Evolutionary conservation across 2,329 filamentous ascomycete species (phyloP).

Genomic region (Colletotrichum paranaense): DNA sequence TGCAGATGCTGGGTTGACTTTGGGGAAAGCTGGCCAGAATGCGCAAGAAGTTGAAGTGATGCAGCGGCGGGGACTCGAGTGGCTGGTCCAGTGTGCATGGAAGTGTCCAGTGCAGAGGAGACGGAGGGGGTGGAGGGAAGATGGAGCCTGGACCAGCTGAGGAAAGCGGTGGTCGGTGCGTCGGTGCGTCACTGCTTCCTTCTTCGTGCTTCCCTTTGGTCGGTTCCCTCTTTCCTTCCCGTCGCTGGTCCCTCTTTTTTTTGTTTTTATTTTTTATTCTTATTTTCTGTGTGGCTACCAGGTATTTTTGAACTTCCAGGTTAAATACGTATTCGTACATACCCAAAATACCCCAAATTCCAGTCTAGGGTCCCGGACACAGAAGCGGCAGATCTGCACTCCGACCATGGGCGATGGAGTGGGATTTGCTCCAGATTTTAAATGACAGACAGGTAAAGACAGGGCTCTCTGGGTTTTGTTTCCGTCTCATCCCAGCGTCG

Average conservation of each 20-base stretch:
- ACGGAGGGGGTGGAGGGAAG: slow-evolving; percentile 23
- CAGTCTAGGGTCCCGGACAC: slow-evolving; percentile 22
- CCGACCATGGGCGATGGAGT: not conserved
- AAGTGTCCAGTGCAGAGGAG: not conserved
- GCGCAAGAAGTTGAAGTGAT: slow-evolving; percentile 35
- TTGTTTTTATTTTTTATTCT: not conserved
- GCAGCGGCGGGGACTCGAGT: slow-evolving; percentile 16
- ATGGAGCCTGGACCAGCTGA: slow-evolving; percentile 26
- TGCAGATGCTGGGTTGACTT: slow-evolving; percentile 24
- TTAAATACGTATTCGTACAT: no score
- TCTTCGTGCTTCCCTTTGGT: slow-evolving; percentile 22
- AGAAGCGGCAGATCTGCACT: slow-evolving; percentile 29
- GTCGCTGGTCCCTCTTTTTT: not conserved
- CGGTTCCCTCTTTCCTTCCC: slow-evolving; percentile 7
- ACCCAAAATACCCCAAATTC: not conserved
- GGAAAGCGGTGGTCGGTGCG: slow-evolving; percentile 35
- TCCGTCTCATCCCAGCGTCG: slow-evolving; percentile 8
- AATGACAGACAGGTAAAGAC: slow-evolving; percentile 8
- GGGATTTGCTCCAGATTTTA: slow-evolving; percentile 14
- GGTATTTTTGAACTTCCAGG: no score
- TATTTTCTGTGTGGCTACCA: not conserved
- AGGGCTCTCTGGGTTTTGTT: not conserved
- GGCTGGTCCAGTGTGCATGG: slow-evolving; percentile 20
- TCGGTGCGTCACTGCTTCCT: slow-evolving; percentile 34
- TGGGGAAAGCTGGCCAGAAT: slow-evolving; percentile 35